Conservation (phyloP, 176 grass and related monocot genomes). For the Tillandsia fasciculata region DNA sequence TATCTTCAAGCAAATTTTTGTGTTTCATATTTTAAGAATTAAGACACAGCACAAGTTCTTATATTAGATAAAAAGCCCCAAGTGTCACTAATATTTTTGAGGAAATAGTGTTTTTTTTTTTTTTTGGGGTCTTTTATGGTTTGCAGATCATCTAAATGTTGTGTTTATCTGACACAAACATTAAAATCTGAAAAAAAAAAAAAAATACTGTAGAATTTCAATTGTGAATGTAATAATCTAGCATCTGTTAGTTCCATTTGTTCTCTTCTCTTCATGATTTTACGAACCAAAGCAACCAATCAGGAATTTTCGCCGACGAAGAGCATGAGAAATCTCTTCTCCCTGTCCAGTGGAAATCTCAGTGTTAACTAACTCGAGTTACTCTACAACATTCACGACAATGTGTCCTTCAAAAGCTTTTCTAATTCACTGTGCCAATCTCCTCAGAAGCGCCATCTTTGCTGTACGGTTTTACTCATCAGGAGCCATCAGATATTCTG, state of each 20-base stretch:
- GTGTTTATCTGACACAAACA: neutral
- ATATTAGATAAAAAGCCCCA: too few relatives aligned
- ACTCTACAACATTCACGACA: neutral
- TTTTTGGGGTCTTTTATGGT: too few relatives aligned
- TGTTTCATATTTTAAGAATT: too few relatives aligned
- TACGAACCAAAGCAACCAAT: neutral
- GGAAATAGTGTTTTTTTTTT: too few relatives aligned
- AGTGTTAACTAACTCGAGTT: constrained; percentile 7
- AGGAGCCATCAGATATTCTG: neutral
- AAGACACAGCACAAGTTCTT: too few relatives aligned
- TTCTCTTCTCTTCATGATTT: neutral
- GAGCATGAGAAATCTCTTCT: constrained; percentile 3
- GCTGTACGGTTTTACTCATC: neutral
- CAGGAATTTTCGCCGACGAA: neutral
- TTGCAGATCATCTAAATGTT: too few relatives aligned
- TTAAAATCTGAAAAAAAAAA: neutral
- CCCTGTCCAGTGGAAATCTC: constrained; percentile 2
- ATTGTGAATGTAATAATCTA: neutral
- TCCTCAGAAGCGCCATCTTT: neutral
- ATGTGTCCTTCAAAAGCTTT: constrained; percentile 10
- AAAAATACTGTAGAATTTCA: neutral
- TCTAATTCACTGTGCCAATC: neutral
- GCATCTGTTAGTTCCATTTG: neutral
- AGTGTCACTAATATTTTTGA: too few relatives aligned
- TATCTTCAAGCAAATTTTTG: too few relatives aligned